phyloP scores from a whole-genome alignment of 331 rosid species.

The Quercus lobata region DNA sequence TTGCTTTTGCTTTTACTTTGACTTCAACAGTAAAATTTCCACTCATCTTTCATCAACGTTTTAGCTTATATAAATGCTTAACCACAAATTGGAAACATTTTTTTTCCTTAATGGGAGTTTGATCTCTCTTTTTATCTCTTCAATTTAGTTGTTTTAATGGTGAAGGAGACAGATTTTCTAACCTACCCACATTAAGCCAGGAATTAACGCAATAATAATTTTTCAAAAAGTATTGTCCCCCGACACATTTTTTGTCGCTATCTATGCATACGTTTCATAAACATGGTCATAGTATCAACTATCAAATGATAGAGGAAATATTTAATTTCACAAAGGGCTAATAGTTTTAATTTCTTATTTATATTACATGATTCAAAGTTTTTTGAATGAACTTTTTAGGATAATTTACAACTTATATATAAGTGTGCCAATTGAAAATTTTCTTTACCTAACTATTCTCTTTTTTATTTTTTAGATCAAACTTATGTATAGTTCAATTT shows the following conservation, averaged over 20 bases:
- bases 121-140: slow-evolving; percentile 12
- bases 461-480: too few relatives aligned
- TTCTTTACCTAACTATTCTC: not conserved
- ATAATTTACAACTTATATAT: not conserved
- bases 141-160: slow-evolving; percentile 18
- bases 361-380: not conserved
- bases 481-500: too few relatives aligned
- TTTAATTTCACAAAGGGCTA: not conserved
- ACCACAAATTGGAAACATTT: not conserved
- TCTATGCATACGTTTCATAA: too few relatives aligned
- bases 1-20: not conserved
- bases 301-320: not conserved
- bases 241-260: too few relatives aligned
- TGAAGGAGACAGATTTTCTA: slow-evolving; percentile 24
- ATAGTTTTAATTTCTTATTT: too few relatives aligned
- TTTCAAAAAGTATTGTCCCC: too few relatives aligned
- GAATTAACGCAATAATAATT: not conserved
- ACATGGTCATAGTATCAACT: too few relatives aligned
- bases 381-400: not conserved
- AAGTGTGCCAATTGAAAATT: not conserved
- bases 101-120: too few relatives aligned
- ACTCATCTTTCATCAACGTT: not conserved
- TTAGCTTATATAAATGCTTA: not conserved
- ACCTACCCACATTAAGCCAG: slow-evolving; percentile 2
- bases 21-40: not conserved